phyloP scores from a whole-genome alignment of 1,284 basidiomycete species.

The Trichosporon sp. region DNA sequence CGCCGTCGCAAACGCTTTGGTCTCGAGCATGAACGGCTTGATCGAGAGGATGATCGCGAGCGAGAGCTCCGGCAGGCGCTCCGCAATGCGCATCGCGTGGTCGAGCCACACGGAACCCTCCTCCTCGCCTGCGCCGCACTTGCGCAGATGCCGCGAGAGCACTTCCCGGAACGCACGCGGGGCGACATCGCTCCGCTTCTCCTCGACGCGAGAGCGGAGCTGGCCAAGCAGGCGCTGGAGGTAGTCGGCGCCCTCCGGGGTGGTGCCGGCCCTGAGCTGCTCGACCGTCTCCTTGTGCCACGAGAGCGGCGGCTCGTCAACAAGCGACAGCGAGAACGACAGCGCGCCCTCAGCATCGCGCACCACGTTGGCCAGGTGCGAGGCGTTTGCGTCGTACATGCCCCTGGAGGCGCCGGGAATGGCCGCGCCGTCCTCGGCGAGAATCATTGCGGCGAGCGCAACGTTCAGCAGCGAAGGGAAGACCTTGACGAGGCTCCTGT shows the following conservation, averaged over 20 bases:
- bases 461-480: constrained; percentile 37
- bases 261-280: constrained; percentile 41
- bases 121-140: constrained; percentile 62
- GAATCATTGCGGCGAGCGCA: constrained; percentile 47
- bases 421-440: constrained; percentile 59
- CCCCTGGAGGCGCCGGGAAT: constrained; percentile 61
- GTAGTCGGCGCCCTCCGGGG: constrained; percentile 35
- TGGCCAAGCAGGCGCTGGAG: constrained; percentile 42
- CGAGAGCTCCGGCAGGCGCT: constrained; percentile 65
- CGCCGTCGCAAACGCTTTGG: constrained; percentile 73
- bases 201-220: constrained; percentile 23
- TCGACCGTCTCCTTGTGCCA: constrained; percentile 63
- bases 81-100: constrained; percentile 67
- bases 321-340: constrained; percentile 67
- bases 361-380: constrained; percentile 60
- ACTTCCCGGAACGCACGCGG: constrained; percentile 65
- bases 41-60: constrained; percentile 69
- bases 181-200: constrained; percentile 55
- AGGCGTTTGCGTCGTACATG: constrained; percentile 60
- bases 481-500: constrained; percentile 65
- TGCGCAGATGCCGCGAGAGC: constrained; percentile 64
- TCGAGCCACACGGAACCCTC: constrained; percentile 78
- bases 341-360: constrained; percentile 65
- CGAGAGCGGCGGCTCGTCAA: constrained; percentile 56
- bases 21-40: constrained; percentile 67